Conservation (phyloP, 768 basidiomycete genomes). For the Suillus subluteus region DNA sequence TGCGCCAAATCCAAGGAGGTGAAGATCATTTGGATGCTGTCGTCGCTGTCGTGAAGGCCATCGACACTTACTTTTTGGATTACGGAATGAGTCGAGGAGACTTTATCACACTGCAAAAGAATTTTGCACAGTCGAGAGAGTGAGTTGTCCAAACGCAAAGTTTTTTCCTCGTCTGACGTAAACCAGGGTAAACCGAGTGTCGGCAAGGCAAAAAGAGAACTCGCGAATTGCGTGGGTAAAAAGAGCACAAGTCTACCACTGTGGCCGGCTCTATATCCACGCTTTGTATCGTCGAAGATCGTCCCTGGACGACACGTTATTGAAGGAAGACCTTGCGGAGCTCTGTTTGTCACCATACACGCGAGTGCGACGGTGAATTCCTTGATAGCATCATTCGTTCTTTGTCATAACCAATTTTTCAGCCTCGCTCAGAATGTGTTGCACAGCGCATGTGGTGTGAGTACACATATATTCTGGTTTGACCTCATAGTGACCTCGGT, state of each 20-base stretch:
- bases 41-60: slow-evolving; percentile 67
- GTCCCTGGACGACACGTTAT: slow-evolving; percentile 69
- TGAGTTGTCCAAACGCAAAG: slow-evolving; percentile 15
- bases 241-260: slow-evolving; percentile 79
- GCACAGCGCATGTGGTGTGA: slow-evolving; percentile 64
- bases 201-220: slow-evolving; percentile 74
- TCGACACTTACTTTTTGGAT: slow-evolving; percentile 75
- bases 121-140: slow-evolving; percentile 36
- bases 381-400: background rate
- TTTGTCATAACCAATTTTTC: slow-evolving; percentile 13
- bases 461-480: slow-evolving; percentile 26
- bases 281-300: slow-evolving; percentile 75
- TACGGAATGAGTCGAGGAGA: slow-evolving; percentile 65
- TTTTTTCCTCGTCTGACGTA: slow-evolving; percentile 4
- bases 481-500: slow-evolving; percentile 16
- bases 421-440: slow-evolving; percentile 74
- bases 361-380: slow-evolving; percentile 66
- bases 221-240: slow-evolving; percentile 75
- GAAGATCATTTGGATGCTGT: slow-evolving; percentile 91
- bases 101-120: slow-evolving; percentile 64
- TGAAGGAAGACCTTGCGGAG: slow-evolving; percentile 66
- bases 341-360: slow-evolving; percentile 82
- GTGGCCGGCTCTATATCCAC: slow-evolving; percentile 76
- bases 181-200: slow-evolving; percentile 63
- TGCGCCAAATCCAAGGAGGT: slow-evolving; percentile 62